These are phyloP conservation scores for Paramyrothecium roridum DNA, from an alignment of 2,329 filamentous ascomycete genomes.

Conservation along the genomic window DNA sequence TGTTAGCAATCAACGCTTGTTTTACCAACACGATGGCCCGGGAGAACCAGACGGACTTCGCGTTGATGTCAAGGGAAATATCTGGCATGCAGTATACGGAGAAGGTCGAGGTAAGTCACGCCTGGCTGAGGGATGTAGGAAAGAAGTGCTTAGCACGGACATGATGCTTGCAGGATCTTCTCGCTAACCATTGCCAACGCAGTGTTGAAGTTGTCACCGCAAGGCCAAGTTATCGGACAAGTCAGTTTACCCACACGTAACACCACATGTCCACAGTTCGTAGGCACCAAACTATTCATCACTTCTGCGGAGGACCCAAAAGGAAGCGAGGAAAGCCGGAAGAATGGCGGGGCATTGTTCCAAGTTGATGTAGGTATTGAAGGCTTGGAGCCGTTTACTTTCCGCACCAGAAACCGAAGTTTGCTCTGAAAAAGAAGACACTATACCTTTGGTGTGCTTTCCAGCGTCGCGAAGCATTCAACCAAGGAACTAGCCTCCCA, in stretches of 20 bases:
- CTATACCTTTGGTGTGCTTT: no score
- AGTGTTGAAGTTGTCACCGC: constrained; percentile 27
- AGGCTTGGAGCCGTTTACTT: constrained; percentile 63
- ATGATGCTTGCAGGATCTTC: not conserved
- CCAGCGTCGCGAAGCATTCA: no score
- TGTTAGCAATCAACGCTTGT: not conserved
- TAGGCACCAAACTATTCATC: constrained; percentile 71
- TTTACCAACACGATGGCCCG: not conserved
- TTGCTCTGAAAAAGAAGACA: no score
- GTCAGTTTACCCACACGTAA: constrained; percentile 74
- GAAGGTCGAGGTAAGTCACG: not conserved
- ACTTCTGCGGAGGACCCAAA: constrained; percentile 71
- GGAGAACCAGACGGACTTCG: not conserved
- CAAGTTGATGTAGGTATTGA: constrained; percentile 71
- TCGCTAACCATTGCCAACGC: not conserved
- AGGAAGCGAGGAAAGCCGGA: constrained; percentile 59
- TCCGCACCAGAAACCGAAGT: constrained; percentile 33
- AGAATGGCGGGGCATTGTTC: constrained; percentile 70
- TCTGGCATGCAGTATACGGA: not conserved
- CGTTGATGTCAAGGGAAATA: not conserved
- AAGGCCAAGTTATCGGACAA: constrained; percentile 70
- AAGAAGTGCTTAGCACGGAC: no score
- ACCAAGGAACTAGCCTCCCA: no score
- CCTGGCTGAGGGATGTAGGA: not conserved
- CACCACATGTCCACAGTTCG: constrained; percentile 78